Base-by-base conservation (phyloP, 495 filamentous ascomycete species). In the Poronia punctata region DNA sequence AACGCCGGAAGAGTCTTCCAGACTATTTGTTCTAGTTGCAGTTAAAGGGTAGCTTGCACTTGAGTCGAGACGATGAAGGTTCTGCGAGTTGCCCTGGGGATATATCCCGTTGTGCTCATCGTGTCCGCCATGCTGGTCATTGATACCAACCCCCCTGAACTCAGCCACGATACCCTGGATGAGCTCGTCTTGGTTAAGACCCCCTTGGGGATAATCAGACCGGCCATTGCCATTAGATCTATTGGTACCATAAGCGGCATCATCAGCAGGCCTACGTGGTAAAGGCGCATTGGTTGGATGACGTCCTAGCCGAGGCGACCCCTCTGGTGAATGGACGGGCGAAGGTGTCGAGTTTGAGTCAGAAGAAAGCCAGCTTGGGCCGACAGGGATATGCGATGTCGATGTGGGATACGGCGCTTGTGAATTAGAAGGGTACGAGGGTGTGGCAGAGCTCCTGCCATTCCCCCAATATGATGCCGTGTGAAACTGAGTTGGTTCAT, bases 201-300 rank as follows among this genome's bases (percentile, higher is more conserved):
- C 57, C 11, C 68, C 62, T 25, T 66, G 60, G n/a, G 47, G 21
- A 12, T 34, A 5, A 18, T 47, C 49, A 15, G 40, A 32, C 30
- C 26, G 31, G 4, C 22, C 7, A 19, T 35, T 16, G 16, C 62
- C 56, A 37, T 60, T 58, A 2, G 56, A 19, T 5, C 45, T 38
- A 56, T 67, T 72, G 21, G 56, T 45, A 27, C 66, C 66, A 28
- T 67, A 67, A 2, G 53, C 51, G 22, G 57, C 26, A 26, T 69
- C 55, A 7, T 70, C 67, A 38, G 67, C 61, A 3, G 74, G 74
- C 5, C 71, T 67, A 39, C 52, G 73, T 17, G 74, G 74, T 15
- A 77, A 61, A 25, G 74, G 74, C 21, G 69, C 63, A 45, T 74
- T 71, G 0, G 74, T 77, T 3, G 74, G 74, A 40, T 77, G 74